Conservation (phyloP, 495 filamentous ascomycete species). For the Penicillium goetzii region DNA sequence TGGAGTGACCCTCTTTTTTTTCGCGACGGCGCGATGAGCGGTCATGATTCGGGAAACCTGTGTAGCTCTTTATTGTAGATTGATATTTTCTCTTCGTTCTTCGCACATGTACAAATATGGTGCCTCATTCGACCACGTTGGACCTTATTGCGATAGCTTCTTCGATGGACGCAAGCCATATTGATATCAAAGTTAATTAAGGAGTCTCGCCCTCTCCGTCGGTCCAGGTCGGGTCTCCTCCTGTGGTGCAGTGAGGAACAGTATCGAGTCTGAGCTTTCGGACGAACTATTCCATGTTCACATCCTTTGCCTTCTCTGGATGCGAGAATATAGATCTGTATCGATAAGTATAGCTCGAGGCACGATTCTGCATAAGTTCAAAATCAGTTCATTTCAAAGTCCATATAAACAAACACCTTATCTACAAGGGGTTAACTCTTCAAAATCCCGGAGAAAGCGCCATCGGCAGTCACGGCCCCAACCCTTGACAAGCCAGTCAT, state of each 20-base stretch:
- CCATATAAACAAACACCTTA: neutral
- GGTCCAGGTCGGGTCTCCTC: neutral
- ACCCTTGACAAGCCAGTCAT: conserved; percentile 53
- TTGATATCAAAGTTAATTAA: too few relatives aligned
- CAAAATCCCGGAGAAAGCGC: conserved; percentile 14
- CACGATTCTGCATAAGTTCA: neutral
- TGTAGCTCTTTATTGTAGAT: neutral
- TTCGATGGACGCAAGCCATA: too few relatives aligned
- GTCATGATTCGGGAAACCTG: neutral
- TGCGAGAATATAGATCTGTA: neutral
- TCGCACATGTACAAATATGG: neutral
- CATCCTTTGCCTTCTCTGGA: neutral
- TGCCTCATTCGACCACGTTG: neutral
- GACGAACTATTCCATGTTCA: neutral
- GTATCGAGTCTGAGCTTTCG: neutral
- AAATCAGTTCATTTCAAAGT: neutral
- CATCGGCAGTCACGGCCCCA: conserved; percentile 35
- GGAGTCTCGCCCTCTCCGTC: neutral
- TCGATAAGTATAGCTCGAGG: neutral
- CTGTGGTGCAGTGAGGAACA: neutral
- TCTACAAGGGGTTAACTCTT: neutral
- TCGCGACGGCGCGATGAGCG: neutral
- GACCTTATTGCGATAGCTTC: neutral
- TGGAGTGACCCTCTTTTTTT: conserved; percentile 2
- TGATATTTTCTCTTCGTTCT: neutral